Conservation (phyloP, 768 basidiomycete genomes). For the Pulveroboletus sp. region DNA sequence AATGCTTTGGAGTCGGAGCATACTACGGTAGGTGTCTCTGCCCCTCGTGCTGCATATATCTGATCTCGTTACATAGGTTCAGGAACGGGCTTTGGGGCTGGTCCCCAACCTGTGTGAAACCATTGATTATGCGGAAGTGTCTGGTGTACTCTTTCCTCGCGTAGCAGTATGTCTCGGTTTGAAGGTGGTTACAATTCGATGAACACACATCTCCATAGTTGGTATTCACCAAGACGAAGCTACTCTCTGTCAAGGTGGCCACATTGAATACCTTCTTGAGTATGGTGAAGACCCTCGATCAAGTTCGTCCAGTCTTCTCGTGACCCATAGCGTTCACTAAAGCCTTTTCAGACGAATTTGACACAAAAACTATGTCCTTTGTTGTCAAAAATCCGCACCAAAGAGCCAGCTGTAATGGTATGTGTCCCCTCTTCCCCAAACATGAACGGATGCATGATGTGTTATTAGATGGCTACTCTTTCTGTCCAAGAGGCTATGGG, state of each 20-base stretch:
- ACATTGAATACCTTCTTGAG: slow-evolving; percentile 77
- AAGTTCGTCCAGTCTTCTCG: slow-evolving; percentile 41
- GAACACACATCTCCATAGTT: slow-evolving; percentile 45
- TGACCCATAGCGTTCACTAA: neutral
- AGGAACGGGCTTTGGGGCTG: slow-evolving; percentile 81
- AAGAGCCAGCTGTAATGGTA: slow-evolving; percentile 94
- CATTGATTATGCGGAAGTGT: slow-evolving; percentile 94
- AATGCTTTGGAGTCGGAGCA: slow-evolving; percentile 97
- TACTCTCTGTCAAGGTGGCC: slow-evolving; percentile 87
- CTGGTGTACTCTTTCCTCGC: slow-evolving; percentile 83
- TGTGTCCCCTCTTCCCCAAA: neutral
- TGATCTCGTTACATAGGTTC: slow-evolving; percentile 52
- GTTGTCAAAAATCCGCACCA: slow-evolving; percentile 91
- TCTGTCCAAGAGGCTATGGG: slow-evolving; percentile 96
- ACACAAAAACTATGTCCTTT: slow-evolving; percentile 96
- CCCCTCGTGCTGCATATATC: neutral
- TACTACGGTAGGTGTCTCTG: slow-evolving; percentile 49
- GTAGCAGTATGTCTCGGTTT: slow-evolving; percentile 66
- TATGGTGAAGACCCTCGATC: slow-evolving; percentile 89
- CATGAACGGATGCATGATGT: neutral
- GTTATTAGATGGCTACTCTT: slow-evolving; percentile 73
- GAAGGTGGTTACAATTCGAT: neutral
- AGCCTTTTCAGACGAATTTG: slow-evolving; percentile 58
- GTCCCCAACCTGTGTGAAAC: slow-evolving; percentile 89
- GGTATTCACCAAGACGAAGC: slow-evolving; percentile 89